Conservation (phyloP, 441 rosid species). For the Eutrema salsugineum region DNA sequence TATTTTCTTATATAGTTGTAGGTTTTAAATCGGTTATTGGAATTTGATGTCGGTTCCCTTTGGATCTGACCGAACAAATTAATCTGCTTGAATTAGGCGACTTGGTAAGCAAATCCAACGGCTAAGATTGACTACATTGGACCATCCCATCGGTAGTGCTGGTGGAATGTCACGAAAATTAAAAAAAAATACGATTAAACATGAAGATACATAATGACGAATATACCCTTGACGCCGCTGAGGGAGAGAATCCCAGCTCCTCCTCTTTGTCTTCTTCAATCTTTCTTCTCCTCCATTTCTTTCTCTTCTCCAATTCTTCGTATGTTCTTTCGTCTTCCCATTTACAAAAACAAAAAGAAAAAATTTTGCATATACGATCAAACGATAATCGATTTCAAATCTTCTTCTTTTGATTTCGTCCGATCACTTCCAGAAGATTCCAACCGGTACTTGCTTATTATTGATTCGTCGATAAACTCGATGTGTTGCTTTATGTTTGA, state of each 20-base stretch:
- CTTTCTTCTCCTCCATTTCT: slow-evolving; percentile 4
- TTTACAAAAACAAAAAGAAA: no score
- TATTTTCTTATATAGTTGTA: no score
- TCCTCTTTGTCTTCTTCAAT: background rate
- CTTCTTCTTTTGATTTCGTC: background rate
- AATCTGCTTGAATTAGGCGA: background rate
- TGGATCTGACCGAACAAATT: no score
- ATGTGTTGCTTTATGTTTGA: background rate
- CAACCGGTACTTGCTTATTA: background rate
- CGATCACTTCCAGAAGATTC: no score
- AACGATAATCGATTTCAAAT: slow-evolving; percentile 3
- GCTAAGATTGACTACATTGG: background rate
- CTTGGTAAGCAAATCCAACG: slow-evolving; percentile 33
- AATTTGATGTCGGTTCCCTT: no score
- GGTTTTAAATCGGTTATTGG: no score
- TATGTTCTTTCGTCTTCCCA: background rate
- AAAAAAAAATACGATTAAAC: background rate
- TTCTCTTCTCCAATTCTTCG: slow-evolving; percentile 9
- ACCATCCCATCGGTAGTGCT: slow-evolving; percentile 6
- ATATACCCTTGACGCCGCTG: slow-evolving; percentile 29
- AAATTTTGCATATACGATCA: background rate
- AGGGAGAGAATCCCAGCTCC: background rate
- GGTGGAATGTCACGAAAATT: slow-evolving; percentile 11
- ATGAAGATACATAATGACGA: slow-evolving; percentile 27
- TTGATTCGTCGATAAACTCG: background rate